These are phyloP conservation scores for Coprinopsis strossmayeri DNA, from an alignment of 768 basidiomycete genomes.

Conservation along the genomic window DNA sequence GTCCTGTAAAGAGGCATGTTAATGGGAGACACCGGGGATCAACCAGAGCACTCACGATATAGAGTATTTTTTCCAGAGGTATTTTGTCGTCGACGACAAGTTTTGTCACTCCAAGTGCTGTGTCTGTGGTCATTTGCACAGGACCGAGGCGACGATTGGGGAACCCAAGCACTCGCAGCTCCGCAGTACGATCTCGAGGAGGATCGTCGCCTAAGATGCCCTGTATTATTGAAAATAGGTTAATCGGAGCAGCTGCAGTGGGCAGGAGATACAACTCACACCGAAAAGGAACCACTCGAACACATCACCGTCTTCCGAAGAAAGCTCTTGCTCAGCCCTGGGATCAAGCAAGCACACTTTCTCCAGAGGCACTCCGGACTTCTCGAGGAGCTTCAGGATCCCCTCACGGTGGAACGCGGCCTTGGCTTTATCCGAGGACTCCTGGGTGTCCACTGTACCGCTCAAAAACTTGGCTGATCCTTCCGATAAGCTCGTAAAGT, in stretches of 20 bases:
- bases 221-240: conserved; percentile 14
- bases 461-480: conserved; percentile 53
- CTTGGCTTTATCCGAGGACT: conserved; percentile 21
- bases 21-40: background rate
- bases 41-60: conserved; percentile 41
- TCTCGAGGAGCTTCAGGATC: conserved; percentile 55
- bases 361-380: conserved; percentile 33
- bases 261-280: conserved; percentile 31
- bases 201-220: conserved; percentile 83
- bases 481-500: conserved; percentile 85
- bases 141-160: conserved; percentile 79
- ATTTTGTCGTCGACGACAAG: conserved; percentile 73
- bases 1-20: conserved; percentile 43
- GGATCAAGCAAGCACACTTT: conserved; percentile 94
- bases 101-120: conserved; percentile 89
- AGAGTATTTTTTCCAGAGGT: conserved; percentile 65
- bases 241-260: background rate
- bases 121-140: conserved; percentile 98
- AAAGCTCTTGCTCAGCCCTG: conserved; percentile 60
- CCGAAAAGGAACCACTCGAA: conserved; percentile 94
- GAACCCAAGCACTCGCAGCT: conserved; percentile 83
- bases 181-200: conserved; percentile 86
- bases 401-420: conserved; percentile 44
- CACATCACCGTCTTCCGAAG: conserved; percentile 67
- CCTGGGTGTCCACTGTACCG: conserved; percentile 20